A percentile compares a stretch with the other conserved stretches of the same genome.
These are phyloP conservation scores for Trypanosoma lewisi DNA, from an alignment of 208 protist genomes.

Conservation along the genomic window DNA sequence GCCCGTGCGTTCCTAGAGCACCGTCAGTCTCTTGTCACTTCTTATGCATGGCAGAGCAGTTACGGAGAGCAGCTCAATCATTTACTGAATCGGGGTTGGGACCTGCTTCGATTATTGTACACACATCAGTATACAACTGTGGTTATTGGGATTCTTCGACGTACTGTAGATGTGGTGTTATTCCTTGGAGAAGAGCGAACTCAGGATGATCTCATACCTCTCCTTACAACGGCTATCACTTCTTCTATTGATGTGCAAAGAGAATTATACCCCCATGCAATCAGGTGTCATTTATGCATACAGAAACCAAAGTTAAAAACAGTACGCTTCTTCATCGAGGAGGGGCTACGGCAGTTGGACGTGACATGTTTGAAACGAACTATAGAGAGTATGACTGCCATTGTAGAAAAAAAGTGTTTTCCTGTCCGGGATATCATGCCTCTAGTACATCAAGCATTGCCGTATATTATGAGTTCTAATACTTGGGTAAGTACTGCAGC, in stretches of 20 bases:
- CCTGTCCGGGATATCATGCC: slow-evolving; percentile 39
- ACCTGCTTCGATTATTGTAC: slow-evolving; percentile 51
- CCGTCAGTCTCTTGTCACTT: slow-evolving; percentile 24
- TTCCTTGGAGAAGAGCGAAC: slow-evolving; percentile 71
- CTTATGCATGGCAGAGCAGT: slow-evolving; percentile 18
- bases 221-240: slow-evolving; percentile 61
- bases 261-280: slow-evolving; percentile 53
- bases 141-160: slow-evolving; percentile 35
- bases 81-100: slow-evolving; percentile 63
- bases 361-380: slow-evolving; percentile 35
- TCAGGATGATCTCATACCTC: slow-evolving; percentile 62
- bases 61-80: slow-evolving; percentile 41
- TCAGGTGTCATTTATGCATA: slow-evolving; percentile 48
- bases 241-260: slow-evolving; percentile 45
- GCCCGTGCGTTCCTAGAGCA: slow-evolving; percentile 45
- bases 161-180: slow-evolving; percentile 33
- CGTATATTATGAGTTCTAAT: slow-evolving; percentile 37
- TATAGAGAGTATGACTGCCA: slow-evolving; percentile 40
- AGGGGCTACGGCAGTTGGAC: slow-evolving; percentile 50
- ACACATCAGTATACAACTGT: slow-evolving; percentile 36
- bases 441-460: slow-evolving; percentile 56
- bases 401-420: slow-evolving; percentile 34
- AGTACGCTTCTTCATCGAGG: slow-evolving; percentile 64
- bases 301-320: slow-evolving; percentile 41
- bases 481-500: slow-evolving; percentile 51